Evolutionary conservation across 257 asterid species (phyloP).

Genomic region (Ilex aquifolium): DNA sequence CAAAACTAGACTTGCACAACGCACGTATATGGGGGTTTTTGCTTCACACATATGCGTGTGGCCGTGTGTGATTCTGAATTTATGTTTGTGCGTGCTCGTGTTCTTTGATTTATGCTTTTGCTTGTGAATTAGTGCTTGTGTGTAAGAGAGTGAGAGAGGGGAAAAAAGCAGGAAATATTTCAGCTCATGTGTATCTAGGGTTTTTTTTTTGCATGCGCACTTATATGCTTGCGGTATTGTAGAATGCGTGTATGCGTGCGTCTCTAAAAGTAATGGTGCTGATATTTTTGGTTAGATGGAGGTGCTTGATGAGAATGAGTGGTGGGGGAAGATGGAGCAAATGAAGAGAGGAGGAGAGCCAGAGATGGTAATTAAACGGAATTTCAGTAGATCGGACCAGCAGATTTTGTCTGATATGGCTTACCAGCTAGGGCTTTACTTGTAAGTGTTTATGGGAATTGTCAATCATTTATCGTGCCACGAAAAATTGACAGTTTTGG

Average conservation of each 20-base stretch:
- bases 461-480: background rate
- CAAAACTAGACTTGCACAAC: background rate
- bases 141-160: too few species aligned
- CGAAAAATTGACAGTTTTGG: background rate
- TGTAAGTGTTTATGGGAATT: constrained; percentile 50
- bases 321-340: constrained; percentile 83
- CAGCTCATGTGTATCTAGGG: constrained; percentile 2
- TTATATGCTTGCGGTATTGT: background rate
- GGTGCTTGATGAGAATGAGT: constrained; percentile 75
- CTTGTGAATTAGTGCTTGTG: too few species aligned
- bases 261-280: background rate
- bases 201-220: background rate
- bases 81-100: too few species aligned
- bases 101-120: too few species aligned
- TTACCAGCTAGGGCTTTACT: constrained; percentile 71
- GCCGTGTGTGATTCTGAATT: too few species aligned
- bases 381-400: constrained; percentile 74
- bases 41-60: background rate
- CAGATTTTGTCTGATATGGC: constrained; percentile 80
- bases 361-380: constrained; percentile 76
- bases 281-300: constrained; percentile 44
- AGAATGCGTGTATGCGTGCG: background rate
- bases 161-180: background rate
- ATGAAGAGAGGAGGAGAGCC: constrained; percentile 75
- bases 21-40: background rate